These are phyloP conservation scores for Hsuehochloa calcarea DNA, from an alignment of 176 grass and related monocot species.

Conservation along the genomic window DNA sequence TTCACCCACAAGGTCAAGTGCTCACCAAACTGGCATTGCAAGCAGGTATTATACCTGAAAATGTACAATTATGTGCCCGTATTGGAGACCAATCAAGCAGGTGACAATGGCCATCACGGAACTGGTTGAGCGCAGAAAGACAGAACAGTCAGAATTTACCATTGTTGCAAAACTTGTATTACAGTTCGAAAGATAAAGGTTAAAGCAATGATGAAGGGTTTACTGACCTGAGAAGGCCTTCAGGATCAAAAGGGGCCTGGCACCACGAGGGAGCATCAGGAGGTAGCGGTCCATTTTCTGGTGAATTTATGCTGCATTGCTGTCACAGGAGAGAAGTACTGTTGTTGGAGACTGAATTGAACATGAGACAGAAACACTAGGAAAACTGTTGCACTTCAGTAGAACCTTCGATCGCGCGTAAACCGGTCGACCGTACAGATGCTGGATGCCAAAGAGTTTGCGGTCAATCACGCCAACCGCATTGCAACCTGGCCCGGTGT, in stretches of 20 bases:
- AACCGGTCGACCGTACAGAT: constrained; percentile 74
- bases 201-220: neutral
- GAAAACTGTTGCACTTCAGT: neutral
- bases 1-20: neutral
- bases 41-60: constrained; percentile 60
- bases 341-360: neutral
- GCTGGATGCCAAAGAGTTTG: constrained; percentile 75
- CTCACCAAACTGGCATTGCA: neutral
- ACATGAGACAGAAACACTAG: neutral
- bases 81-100: constrained; percentile 93
- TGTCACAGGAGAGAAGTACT: constrained; percentile 31
- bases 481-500: constrained; percentile 77
- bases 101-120: constrained; percentile 92
- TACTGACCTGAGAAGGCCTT: constrained; percentile 81
- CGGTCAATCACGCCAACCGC: constrained; percentile 85
- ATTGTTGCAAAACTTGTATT: neutral
- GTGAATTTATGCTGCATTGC: constrained; percentile 76
- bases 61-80: constrained; percentile 80
- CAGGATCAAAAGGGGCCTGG: constrained; percentile 92
- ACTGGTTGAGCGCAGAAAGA: constrained; percentile 39
- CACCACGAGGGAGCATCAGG: constrained; percentile 85
- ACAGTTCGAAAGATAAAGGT: neutral
- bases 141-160: constrained; percentile 19
- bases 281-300: constrained; percentile 60
- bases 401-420: constrained; percentile 75